These are phyloP conservation scores for Tulasnella sp. DNA, from an alignment of 768 basidiomycete species.

Conservation along the genomic window DNA sequence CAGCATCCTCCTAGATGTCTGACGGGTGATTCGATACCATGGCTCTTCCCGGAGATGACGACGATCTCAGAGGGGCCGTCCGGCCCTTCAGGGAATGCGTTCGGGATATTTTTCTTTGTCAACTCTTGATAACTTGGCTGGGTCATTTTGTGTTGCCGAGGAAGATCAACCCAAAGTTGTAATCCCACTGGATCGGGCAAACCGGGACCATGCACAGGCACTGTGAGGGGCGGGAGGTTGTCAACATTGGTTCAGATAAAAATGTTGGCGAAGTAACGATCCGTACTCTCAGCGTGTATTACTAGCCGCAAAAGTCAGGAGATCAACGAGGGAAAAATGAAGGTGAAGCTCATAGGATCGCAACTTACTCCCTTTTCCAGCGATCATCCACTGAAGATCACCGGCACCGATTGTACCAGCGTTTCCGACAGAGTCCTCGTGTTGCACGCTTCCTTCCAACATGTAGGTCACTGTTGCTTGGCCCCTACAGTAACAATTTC, in stretches of 20 bases:
- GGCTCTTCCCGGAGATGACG: slow-evolving; percentile 82
- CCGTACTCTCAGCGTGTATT: slow-evolving; percentile 50
- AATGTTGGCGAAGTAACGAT: no score
- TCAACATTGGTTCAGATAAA: neutral
- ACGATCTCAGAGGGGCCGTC: slow-evolving; percentile 61
- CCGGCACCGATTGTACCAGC: slow-evolving; percentile 40
- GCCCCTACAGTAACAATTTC: slow-evolving; percentile 39
- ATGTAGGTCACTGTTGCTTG: slow-evolving; percentile 86
- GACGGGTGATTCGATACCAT: slow-evolving; percentile 81
- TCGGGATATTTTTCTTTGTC: slow-evolving; percentile 43
- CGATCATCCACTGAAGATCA: slow-evolving; percentile 88
- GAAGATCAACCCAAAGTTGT: slow-evolving; percentile 57
- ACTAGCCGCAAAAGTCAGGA: slow-evolving; percentile 24
- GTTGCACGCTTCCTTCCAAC: slow-evolving; percentile 61
- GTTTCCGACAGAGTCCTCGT: slow-evolving; percentile 89
- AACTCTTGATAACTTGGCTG: slow-evolving; percentile 76
- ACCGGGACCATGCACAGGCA: slow-evolving; percentile 71
- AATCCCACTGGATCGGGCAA: slow-evolving; percentile 66
- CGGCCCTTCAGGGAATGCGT: slow-evolving; percentile 57
- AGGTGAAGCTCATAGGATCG: neutral
- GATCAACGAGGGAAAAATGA: neutral
- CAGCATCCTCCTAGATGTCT: slow-evolving; percentile 87
- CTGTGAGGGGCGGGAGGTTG: slow-evolving; percentile 28
- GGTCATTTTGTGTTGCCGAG: slow-evolving; percentile 61
- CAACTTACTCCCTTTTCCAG: slow-evolving; percentile 38